Percentiles rank a stretch among this genome's conserved stretches.
Evolutionary conservation across 1,139 yeast species (phyloP).

Genomic region (Diutina siamensis): DNA sequence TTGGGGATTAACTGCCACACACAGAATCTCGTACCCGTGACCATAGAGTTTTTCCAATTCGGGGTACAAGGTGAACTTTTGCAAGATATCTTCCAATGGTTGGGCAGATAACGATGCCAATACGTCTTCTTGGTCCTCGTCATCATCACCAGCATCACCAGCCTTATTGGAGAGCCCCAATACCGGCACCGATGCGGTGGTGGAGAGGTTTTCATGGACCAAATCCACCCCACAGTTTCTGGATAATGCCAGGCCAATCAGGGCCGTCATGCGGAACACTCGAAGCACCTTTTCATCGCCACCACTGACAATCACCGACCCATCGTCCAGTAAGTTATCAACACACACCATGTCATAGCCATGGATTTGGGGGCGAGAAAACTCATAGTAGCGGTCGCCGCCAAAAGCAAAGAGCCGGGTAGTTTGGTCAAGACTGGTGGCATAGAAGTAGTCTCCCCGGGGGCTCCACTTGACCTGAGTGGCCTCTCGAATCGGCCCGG

Average conservation of each 20-base stretch:
- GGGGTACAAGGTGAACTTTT: conserved; percentile 88
- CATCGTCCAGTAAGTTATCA: conserved; percentile 36
- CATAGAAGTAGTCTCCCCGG: conserved; percentile 53
- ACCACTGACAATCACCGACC: conserved; percentile 70
- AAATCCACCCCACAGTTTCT: conserved; percentile 39
- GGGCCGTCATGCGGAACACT: conserved; percentile 81
- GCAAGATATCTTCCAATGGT: conserved; percentile 82
- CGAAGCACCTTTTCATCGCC: conserved; percentile 93
- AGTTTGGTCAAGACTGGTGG: conserved; percentile 86
- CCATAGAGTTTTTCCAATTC: conserved; percentile 92
- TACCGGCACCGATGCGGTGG: conserved; percentile 85
- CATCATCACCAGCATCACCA: conserved; percentile 27
- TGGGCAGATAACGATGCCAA: conserved; percentile 40
- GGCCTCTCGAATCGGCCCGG: conserved; percentile 67
- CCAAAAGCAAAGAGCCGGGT: conserved; percentile 72
- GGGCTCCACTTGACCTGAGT: conserved; percentile 77
- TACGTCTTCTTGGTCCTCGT: conserved; percentile 30
- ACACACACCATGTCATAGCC: conserved; percentile 93
- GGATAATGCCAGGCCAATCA: conserved; percentile 53
- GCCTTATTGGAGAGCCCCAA: conserved; percentile 92
- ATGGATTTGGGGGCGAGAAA: conserved; percentile 95
- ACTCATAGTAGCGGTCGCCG: conserved; percentile 46
- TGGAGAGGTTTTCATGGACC: conserved; percentile 34
- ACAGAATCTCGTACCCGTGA: conserved; percentile 89
- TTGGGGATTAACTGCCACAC: conserved; percentile 62